Base-by-base conservation (phyloP, 2,329 filamentous ascomycete genomes). In the Tothia fuscella region DNA sequence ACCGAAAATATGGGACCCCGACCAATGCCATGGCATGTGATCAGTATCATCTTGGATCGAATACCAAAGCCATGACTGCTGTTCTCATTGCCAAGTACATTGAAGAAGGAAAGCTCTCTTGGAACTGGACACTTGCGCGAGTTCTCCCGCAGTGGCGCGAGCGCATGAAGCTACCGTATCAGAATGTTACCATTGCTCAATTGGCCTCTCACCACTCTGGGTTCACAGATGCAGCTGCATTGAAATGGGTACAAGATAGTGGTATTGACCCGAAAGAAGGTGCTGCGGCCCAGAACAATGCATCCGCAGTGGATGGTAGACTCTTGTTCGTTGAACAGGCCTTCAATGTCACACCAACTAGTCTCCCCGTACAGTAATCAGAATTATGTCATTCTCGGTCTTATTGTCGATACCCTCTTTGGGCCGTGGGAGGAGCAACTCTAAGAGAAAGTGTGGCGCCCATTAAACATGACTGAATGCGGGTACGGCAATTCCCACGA, bases 1-100 rank as follows among this genome's bases (percentile, higher is more conserved):
- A 29, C n/a, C 26, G 26, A 9, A 29, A 14, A 29, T 29, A 9
- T 29, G 26, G 26, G 9, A 29, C 26, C 9, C 26, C 26, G 26
- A 14, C n/a, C 26, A 29, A 29, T 29, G 26, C 26, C 9, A 29
- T 14, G 9, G 26, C 26, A 29, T n/a, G n/a, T n/a, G 35, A 38
- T n/a, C 7, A 38, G 26, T 26, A 24, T 20, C 34, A 37, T 16
- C 34, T 37, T 22, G 34, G 34, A 5, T 37, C 34, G 10, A n/a
- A 37, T 22, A 37, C 14, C 7, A 34, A 34, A 17, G 31, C 14
- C 7, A 34, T 34, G 31, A 34, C 31, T 17, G 31, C 31, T 7
- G 14, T 16, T 17, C 16, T 34, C 12, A 7, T 34, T 17, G 31
- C 31, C 31, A 16, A 9, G 31, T 34, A 9, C 16, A 34, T 34